Evolutionary conservation across 108 stramenopile genomes (phyloP).

Genomic region (Epithemia pelagica): DNA sequence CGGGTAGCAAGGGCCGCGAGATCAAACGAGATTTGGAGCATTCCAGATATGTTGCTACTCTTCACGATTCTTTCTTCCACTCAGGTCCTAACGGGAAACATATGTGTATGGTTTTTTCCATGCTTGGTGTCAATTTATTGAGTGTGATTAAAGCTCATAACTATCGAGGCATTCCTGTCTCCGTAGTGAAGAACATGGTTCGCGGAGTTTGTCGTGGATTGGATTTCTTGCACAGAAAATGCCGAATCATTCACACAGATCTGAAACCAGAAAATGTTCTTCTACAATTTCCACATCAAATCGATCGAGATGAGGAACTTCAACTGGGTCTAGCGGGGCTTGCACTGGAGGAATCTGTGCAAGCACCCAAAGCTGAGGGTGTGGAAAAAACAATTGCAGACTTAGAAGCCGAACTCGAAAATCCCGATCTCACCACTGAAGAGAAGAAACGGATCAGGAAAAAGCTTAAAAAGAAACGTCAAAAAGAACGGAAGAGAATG

Average conservation of each 20-base stretch:
- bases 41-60: constrained; percentile 74
- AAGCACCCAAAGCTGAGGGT: constrained; percentile 1
- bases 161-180: constrained; percentile 91
- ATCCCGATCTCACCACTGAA: constrained; percentile 41
- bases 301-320: constrained; percentile 21
- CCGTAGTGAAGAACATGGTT: constrained; percentile 86
- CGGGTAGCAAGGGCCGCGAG: constrained; percentile 45
- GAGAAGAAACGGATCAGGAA: constrained; percentile 61
- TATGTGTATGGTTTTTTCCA: constrained; percentile 98
- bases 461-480: constrained; percentile 67
- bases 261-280: constrained; percentile 98
- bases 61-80: constrained; percentile 94
- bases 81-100: constrained; percentile 93
- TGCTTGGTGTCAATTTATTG: constrained; percentile 94
- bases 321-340: constrained; percentile 15
- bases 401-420: constrained; percentile 41
- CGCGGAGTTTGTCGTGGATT: constrained; percentile 86
- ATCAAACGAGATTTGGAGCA: constrained; percentile 51
- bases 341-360: constrained; percentile 2
- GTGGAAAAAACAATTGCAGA: constrained; percentile 49
- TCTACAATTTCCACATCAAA: constrained; percentile 55
- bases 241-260: constrained; percentile 97
- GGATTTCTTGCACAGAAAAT: constrained; percentile 91
- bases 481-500: constrained; percentile 59
- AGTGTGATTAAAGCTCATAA: constrained; percentile 92